A percentile compares a stretch with the other conserved stretches of the same genome.
These are phyloP conservation scores for Climacium dendroides DNA, from an alignment of 225 moss, liverwort and hornwort species.

Conservation along the genomic window DNA sequence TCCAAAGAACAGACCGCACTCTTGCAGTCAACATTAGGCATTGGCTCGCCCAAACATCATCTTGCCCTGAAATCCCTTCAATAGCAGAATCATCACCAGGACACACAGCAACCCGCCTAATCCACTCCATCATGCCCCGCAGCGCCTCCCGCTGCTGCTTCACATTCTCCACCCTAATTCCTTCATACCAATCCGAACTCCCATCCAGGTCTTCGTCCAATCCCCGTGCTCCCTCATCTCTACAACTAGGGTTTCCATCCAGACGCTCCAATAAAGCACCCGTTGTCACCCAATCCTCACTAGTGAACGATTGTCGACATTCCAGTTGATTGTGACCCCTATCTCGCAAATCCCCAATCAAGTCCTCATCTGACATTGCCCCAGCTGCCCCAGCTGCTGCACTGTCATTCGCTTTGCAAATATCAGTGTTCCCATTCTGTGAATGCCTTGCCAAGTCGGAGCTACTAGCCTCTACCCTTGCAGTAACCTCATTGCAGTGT, in stretches of 20 bases:
- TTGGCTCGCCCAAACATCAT: constrained; percentile 50
- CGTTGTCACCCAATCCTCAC: constrained; percentile 16
- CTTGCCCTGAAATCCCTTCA: constrained; percentile 37
- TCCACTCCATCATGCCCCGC: constrained; percentile 63
- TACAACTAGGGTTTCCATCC: constrained; percentile 8
- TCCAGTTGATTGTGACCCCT: not conserved
- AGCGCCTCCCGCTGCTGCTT: constrained; percentile 28
- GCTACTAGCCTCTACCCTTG: constrained; percentile 8
- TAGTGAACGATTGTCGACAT: constrained; percentile 24
- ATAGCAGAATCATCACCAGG: constrained; percentile 26
- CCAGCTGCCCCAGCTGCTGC: not conserved
- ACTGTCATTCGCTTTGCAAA: not conserved
- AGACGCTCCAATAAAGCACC: not conserved
- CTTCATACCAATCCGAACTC: constrained; percentile 42
- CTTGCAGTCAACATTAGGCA: constrained; percentile 45
- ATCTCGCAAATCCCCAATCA: not conserved
- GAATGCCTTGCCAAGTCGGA: not conserved
- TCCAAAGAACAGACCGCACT: constrained; percentile 66
- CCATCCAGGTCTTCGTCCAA: not conserved
- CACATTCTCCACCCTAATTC: constrained; percentile 14
- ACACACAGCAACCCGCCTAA: constrained; percentile 48
- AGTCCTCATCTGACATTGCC: constrained; percentile 2
- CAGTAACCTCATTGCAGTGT: not conserved
- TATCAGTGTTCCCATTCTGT: constrained; percentile 2
- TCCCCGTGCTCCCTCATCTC: constrained; percentile 1